These are phyloP conservation scores for Leccinum subrobustum DNA, from an alignment of 1,284 basidiomycete species.

Conservation along the genomic window DNA sequence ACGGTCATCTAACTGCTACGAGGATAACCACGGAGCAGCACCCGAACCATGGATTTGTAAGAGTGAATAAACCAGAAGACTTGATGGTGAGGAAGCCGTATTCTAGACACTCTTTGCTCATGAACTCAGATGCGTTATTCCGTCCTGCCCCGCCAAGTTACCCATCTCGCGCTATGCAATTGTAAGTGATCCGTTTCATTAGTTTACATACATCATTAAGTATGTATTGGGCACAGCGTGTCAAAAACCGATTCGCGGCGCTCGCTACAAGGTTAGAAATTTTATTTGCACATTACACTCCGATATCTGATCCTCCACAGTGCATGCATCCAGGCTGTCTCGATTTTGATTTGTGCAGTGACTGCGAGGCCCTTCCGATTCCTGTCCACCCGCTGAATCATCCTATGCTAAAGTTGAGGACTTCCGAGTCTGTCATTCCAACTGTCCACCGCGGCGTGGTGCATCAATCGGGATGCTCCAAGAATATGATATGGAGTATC, in stretches of 20 bases:
- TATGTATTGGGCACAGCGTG: slow-evolving; percentile 42
- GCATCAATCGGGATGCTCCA: slow-evolving; percentile 58
- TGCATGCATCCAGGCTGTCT: slow-evolving; percentile 81
- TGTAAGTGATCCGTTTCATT: slow-evolving; percentile 30
- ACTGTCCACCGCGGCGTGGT: slow-evolving; percentile 53
- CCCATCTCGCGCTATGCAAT: slow-evolving; percentile 55
- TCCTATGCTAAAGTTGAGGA: slow-evolving; percentile 78
- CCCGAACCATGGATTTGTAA: slow-evolving; percentile 76
- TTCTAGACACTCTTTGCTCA: neutral
- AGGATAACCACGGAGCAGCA: slow-evolving; percentile 73
- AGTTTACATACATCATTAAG: neutral
- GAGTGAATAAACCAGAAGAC: slow-evolving; percentile 55
- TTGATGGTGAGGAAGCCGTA: slow-evolving; percentile 43
- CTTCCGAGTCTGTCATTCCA: slow-evolving; percentile 51
- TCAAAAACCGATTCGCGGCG: slow-evolving; percentile 52
- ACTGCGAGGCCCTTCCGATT: slow-evolving; percentile 81
- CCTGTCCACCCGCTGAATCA: slow-evolving; percentile 73
- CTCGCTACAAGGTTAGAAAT: slow-evolving; percentile 64
- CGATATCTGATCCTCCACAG: slow-evolving; percentile 36
- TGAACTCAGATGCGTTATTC: slow-evolving; percentile 28
- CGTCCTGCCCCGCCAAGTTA: slow-evolving; percentile 12
- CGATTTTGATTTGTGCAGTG: slow-evolving; percentile 82
- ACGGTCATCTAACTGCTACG: slow-evolving; percentile 4
- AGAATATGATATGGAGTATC: slow-evolving; percentile 53
- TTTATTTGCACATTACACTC: neutral